Evolutionary conservation across 1,284 basidiomycete species (phyloP), one percentile per base, ranked within the genome.

Genomic region (Cryptococcus amylolentus): DNA sequence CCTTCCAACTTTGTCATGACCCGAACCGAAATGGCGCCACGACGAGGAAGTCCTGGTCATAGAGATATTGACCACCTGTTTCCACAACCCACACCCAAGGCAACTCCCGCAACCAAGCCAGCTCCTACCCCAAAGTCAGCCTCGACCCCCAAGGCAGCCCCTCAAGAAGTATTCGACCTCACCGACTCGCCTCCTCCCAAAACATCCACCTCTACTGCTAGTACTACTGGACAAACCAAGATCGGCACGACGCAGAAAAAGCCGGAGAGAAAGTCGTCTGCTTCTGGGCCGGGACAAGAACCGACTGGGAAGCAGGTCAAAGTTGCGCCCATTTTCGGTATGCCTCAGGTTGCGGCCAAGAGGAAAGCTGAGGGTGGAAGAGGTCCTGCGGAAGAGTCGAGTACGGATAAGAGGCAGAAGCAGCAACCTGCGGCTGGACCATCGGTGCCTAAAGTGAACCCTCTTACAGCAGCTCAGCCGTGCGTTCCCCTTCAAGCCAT

Each of bases 401-500:
- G n/a, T 13, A 37, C 28, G 28, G 41, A 26, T n/a, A 9, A 48
- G 27, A 41, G 44, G 39, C 43, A 43, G 55, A 73, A 70, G 68
- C 65, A 63, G 20, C 56, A 55, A 14, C 31, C 6, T 35, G 10
- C 10, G 7, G 6, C 31, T 10, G 31, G 31, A 10, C 31, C 31
- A 10, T 10, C 31, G 31, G 31, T 2, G 31, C 31, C 31, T 10
- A 58, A 62, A 10, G 47, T 69, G 12, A 76, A 77, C 47, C 69
- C 73, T 8, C 54, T 77, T 14, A 64, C 62, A 12, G 72, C 70
- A 4, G 72, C 72, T 55, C 73, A 74, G 44, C 76, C 76, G 75
- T 76, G 49, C 60, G 74, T 57, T 8, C 16, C 14, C 4, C 9
- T 27, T 28, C 5, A 5, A 42, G 37, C 20, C 31, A 18, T 20